Evolutionary conservation across 2,329 filamentous ascomycete species (phyloP).

Genomic region (Stemphylium beticola): DNA sequence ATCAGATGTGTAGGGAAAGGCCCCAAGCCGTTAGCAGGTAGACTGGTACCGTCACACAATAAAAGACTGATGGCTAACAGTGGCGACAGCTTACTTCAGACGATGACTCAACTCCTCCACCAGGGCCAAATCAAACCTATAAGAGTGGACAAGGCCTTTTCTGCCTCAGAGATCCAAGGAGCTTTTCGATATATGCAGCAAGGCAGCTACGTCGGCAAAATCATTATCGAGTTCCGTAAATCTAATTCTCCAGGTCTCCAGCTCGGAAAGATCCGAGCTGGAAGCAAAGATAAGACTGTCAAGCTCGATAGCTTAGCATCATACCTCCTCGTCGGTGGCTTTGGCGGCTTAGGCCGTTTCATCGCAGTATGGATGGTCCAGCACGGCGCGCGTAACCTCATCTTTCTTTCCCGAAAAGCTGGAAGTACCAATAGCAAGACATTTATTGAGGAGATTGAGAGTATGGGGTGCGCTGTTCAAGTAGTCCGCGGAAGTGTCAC

Average conservation of each 20-base stretch:
- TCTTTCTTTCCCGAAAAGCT: constrained; percentile 23
- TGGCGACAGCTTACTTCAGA: not conserved
- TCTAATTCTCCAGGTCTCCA: not conserved
- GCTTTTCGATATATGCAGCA: not conserved
- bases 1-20: not conserved
- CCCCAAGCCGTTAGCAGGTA: not conserved
- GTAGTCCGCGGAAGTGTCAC: constrained; percentile 2
- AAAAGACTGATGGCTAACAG: not conserved
- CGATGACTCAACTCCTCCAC: no score
- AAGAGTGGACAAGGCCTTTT: constrained; percentile 22
- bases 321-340: constrained; percentile 33
- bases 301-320: not conserved
- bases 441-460: constrained; percentile 14
- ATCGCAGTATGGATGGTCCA: constrained; percentile 25
- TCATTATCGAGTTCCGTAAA: not conserved
- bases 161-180: constrained; percentile 1
- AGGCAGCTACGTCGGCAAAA: not conserved
- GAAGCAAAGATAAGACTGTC: not conserved
- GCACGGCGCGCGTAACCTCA: constrained; percentile 23
- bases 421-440: constrained; percentile 5
- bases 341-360: constrained; percentile 28
- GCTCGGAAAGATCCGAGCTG: no score
- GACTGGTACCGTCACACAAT: not conserved
- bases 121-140: constrained; percentile 16
- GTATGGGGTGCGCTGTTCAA: constrained; percentile 14